Conservation (phyloP, 169 alveolate species). For the Plasmodium falciparum region DNA sequence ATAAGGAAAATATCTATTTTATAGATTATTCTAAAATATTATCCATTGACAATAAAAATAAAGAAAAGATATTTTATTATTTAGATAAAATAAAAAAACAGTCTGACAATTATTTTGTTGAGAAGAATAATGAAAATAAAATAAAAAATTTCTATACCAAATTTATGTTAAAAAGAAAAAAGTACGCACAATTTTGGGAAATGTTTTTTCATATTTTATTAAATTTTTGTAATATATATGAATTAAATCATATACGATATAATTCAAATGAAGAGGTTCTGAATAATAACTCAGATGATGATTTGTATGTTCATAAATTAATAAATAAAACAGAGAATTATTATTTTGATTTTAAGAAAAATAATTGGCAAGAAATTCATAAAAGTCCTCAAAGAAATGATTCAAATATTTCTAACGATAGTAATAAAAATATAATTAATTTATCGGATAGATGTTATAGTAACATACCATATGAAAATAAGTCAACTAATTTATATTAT, state of each 20-base stretch:
- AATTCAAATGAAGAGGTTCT: slow-evolving; percentile 17
- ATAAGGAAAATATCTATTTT: slow-evolving; percentile 13
- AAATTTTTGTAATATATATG: slow-evolving; percentile 74
- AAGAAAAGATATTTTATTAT: slow-evolving; percentile 25
- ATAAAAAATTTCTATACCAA: slow-evolving; percentile 55
- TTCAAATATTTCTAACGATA: too few relatives aligned
- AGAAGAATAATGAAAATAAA: slow-evolving; percentile 40
- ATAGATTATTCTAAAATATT: slow-evolving; percentile 31
- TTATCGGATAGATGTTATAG: neutral
- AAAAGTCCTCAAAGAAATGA: neutral
- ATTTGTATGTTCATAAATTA: slow-evolving; percentile 10
- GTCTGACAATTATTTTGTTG: slow-evolving; percentile 38
- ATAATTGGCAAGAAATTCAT: slow-evolving; percentile 63
- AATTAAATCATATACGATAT: slow-evolving; percentile 25
- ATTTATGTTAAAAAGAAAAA: slow-evolving; percentile 26
- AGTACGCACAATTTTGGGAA: slow-evolving; percentile 57
- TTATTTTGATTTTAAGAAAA: slow-evolving; percentile 64
- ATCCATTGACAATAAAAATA: slow-evolving; percentile 22
- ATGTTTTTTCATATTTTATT: slow-evolving; percentile 59
- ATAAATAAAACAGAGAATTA: slow-evolving; percentile 51
- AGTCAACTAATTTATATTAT: slow-evolving; percentile 1
- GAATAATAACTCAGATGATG: neutral
- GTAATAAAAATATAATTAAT: too few relatives aligned
- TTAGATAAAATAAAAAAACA: slow-evolving; percentile 38
- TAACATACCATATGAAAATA: neutral